Evolutionary conservation across 345 rosid species (phyloP).

Genomic region (Linum usitatissimum): DNA sequence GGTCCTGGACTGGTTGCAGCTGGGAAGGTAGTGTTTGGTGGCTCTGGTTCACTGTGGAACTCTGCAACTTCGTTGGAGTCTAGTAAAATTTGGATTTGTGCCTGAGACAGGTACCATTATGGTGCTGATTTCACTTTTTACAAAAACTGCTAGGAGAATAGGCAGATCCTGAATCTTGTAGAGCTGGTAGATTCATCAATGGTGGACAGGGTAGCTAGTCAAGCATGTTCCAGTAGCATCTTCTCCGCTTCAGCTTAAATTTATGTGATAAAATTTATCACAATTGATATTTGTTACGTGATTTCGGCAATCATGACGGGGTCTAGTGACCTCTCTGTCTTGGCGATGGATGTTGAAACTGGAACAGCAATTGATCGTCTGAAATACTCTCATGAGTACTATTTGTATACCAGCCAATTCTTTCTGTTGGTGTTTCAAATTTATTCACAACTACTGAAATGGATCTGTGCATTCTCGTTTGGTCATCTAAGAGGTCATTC

Average conservation of each 20-base stretch:
- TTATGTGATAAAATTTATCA: not conserved
- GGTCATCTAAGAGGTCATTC: not conserved
- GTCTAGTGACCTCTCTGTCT: constrained; percentile 66
- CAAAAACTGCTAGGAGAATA: constrained; percentile 40
- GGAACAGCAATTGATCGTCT: constrained; percentile 63
- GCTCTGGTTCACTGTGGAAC: not conserved
- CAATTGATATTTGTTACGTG: not conserved
- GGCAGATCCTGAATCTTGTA: constrained; percentile 60
- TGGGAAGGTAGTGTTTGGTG: not conserved
- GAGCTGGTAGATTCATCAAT: constrained; percentile 59
- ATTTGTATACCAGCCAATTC: not conserved
- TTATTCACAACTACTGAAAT: not conserved
- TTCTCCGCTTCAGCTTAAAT: not conserved
- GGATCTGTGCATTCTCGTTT: not conserved
- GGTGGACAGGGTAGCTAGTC: constrained; percentile 44
- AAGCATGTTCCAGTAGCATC: constrained; percentile 1
- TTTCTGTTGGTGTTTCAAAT: not conserved
- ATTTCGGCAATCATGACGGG: constrained; percentile 58
- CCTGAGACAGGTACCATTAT: constrained; percentile 48
- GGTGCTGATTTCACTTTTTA: constrained; percentile 31
- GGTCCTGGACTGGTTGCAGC: too few relatives aligned
- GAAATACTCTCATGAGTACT: constrained; percentile 78
- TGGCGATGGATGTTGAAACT: constrained; percentile 76
- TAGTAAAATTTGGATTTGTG: not conserved
- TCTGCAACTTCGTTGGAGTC: not conserved